These are phyloP conservation scores for Aspergillus felis DNA, from an alignment of 2,329 filamentous ascomycete genomes.

Conservation along the genomic window DNA sequence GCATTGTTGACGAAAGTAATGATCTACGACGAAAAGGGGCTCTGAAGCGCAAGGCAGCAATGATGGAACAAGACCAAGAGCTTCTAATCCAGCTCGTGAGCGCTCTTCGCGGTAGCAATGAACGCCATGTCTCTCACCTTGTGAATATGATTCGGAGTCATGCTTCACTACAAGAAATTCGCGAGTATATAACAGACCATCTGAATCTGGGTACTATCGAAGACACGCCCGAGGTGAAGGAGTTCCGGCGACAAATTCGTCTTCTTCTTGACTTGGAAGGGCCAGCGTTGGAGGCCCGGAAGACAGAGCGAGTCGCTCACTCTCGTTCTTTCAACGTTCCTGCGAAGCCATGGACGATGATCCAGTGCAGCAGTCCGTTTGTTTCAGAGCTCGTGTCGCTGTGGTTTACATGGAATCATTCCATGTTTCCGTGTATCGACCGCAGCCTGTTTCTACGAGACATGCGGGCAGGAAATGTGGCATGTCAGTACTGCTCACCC, in stretches of 20 bases:
- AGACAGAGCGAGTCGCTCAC: conserved; percentile 1
- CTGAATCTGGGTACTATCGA: background rate
- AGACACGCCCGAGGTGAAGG: background rate
- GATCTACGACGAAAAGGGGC: conserved; percentile 11
- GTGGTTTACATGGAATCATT: conserved; percentile 16
- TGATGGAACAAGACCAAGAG: conserved; percentile 12
- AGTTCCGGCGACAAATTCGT: background rate
- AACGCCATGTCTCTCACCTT: conserved; percentile 1
- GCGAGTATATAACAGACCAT: background rate
- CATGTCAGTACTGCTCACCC: conserved; percentile 23
- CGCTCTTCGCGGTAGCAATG: conserved; percentile 8
- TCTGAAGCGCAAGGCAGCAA: conserved; percentile 9
- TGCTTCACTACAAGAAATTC: conserved; percentile 10
- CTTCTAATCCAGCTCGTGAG: conserved; percentile 11
- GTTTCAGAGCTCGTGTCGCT: conserved; percentile 21
- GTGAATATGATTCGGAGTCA: conserved; percentile 11
- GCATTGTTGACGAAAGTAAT: conserved; percentile 8
- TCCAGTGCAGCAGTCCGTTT: conserved; percentile 13
- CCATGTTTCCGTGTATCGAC: conserved; percentile 20
- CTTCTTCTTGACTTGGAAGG: background rate
- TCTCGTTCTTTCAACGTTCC: conserved; percentile 8
- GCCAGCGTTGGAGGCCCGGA: background rate
- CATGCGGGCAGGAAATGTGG: conserved; percentile 21
- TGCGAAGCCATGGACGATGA: conserved; percentile 18
- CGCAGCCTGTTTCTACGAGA: conserved; percentile 23